Percentiles rank a stretch among this genome's conserved stretches.
These are phyloP conservation scores for Kernera saxatilis DNA, from an alignment of 345 rosid species.

Conservation along the genomic window DNA sequence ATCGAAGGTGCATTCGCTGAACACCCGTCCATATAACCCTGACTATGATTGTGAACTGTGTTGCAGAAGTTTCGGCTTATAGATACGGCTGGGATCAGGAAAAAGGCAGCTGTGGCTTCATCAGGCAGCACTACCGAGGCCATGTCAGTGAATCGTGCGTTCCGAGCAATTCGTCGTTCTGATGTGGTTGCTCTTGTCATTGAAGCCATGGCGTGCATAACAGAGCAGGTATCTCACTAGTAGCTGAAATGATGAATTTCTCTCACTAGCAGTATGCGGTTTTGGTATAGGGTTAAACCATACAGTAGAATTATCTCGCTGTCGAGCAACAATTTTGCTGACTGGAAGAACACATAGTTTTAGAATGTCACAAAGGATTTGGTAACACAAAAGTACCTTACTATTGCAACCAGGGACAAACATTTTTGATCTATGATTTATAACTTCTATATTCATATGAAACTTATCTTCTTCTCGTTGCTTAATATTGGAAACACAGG, in stretches of 20 bases:
- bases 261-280: neutral
- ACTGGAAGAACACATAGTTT: neutral
- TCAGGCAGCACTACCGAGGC: slow-evolving; percentile 90
- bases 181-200: slow-evolving; percentile 96
- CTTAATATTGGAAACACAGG: slow-evolving; percentile 37
- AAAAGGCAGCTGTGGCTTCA: slow-evolving; percentile 81
- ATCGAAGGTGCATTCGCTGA: neutral
- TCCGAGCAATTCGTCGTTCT: slow-evolving; percentile 86
- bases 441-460: neutral
- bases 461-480: neutral
- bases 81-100: slow-evolving; percentile 97
- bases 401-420: neutral
- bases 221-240: slow-evolving; percentile 71
- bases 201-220: slow-evolving; percentile 94
- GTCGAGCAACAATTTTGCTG: neutral
- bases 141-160: slow-evolving; percentile 89
- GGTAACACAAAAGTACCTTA: neutral
- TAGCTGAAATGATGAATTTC: neutral
- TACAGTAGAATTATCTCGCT: neutral
- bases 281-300: neutral
- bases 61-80: slow-evolving; percentile 85
- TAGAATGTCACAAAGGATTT: neutral
- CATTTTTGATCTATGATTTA: neutral
- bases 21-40: neutral
- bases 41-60: slow-evolving; percentile 10